Evolutionary conservation across 2,329 filamentous ascomycete genomes (phyloP), one percentile per base, ranked within the genome.

Genomic region (Pseudogymnoascus sp.): DNA sequence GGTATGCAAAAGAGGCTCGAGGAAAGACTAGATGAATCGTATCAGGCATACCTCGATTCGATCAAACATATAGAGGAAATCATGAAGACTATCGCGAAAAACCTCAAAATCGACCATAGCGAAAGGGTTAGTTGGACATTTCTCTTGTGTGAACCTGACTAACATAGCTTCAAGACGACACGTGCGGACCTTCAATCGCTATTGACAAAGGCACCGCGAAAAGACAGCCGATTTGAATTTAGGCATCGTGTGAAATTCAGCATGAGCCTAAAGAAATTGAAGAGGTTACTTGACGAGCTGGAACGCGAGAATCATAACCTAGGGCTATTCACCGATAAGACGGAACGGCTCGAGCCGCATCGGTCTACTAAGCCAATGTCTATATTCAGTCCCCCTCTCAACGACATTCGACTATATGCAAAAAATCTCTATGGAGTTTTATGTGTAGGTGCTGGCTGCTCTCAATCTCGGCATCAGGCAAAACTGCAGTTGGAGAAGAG

Each of bases 101-200:
- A 55, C 29, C 48, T 55, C 48, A 55, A 55, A 55, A 55, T 55
- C 29, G 48, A 55, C 29, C 48, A 55, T 12, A 33, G 48, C 29
- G 48, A 55, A 13, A 21, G 48, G 29, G 48, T 55, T 13, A 17
- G 48, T 33, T 12, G 10, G 12, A 3, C 29, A 17, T 21, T 33
- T 55, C 29, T 55, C 29, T 33, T 13, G 48, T 33, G 17, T 12
- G n/a, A 12, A 17, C 21, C 12, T 55, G 29, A 9, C 48, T 55
- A 9, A 55, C n/a, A 33, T 29, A 33, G 48, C 33, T 33, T 55
- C 48, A 55, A 55, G 48, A 55, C 48, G 9, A 55, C 48, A 33
- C 48, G 48, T 55, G 48, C 48, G n/a, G 48, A 55, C 13, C 48
- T 55, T 55, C 48, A 55, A 55, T 55, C 48, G 29, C 48, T 55